Base-by-base conservation (phyloP, 2,329 filamentous ascomycete species). In the Emericellopsis cladophorae region DNA sequence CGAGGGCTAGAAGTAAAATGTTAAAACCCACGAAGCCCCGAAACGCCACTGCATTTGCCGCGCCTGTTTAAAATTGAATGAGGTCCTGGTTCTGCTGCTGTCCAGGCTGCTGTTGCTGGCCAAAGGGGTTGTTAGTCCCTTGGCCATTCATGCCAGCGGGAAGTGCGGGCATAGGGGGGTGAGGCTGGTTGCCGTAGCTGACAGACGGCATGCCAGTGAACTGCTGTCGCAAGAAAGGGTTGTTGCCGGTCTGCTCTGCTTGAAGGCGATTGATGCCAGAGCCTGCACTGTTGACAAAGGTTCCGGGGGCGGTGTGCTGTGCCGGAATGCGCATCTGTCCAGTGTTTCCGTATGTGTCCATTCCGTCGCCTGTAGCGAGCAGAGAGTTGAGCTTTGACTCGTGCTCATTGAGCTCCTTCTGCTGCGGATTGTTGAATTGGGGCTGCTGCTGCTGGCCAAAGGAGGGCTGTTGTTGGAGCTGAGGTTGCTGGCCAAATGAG, bases 321-420 rank as follows among this genome's bases (percentile, higher is more conserved):
- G 92, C 81, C 2, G 92, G 92, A 48, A 98, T 94, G 60, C 92
- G 88, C 37, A 95, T 72, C 48, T 96, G 86, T 49, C 92, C 92
- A n/a, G 86, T 86, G 59, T 98, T 98, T 48, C 92, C 92, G 58
- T 93, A 98, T 0, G 92, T 98, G 57, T 98, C 92, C 68, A 93
- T 84, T 21, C 92, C 92, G 43, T 98, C 92, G 48, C 92, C 89
- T 21, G 74, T 79, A 4, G 88, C 76, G 36, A 98, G 76, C 29
- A 98, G 76, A 2, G 84, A 76, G 57, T 96, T 96, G 49, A 98
- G 81, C 54, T 77, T 83, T 18, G 82, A 79, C 55, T 80, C 74
- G 58, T 80, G 79, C 55, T 77, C 74, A 51, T 61, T 76, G 48
- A 78, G 53, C 46, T 74, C 68, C 52, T 66, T 76, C 51, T 72